Percentiles rank a stretch among this genome's conserved stretches.
Evolutionary conservation across 345 rosid species (phyloP).

Genomic region (Abelmoschus esculentus): DNA sequence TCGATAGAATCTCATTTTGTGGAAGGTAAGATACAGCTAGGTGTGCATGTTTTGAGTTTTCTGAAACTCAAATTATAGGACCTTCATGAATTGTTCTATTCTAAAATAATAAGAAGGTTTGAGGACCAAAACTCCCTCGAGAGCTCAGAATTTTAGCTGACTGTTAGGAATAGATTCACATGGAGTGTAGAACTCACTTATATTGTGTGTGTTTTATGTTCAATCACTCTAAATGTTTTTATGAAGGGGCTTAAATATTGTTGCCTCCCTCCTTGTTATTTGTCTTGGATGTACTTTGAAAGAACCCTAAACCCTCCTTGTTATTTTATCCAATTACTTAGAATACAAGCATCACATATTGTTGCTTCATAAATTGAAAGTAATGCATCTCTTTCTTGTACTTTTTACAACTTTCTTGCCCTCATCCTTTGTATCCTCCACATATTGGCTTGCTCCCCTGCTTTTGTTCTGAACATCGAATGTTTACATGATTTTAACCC

Average conservation of each 20-base stretch:
- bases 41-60: neutral
- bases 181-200: constrained; percentile 8
- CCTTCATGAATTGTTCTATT: neutral
- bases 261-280: neutral
- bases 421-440: too few species aligned
- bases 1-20: neutral
- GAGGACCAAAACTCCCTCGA: neutral
- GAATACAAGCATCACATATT: neutral
- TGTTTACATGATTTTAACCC: too few species aligned
- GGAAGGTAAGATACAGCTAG: neutral
- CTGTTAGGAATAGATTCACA: neutral
- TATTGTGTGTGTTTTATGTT: constrained; percentile 3
- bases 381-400: too few species aligned
- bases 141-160: neutral
- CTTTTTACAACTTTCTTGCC: too few species aligned
- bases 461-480: too few species aligned
- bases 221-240: neutral
- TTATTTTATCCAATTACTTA: too few species aligned
- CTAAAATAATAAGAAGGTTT: neutral
- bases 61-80: neutral
- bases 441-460: too few species aligned
- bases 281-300: neutral
- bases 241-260: neutral
- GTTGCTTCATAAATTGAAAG: neutral
- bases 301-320: too few species aligned